phyloP scores from a whole-genome alignment of 108 stramenopile genomes.

The Cyclostephanos tholiformis region DNA sequence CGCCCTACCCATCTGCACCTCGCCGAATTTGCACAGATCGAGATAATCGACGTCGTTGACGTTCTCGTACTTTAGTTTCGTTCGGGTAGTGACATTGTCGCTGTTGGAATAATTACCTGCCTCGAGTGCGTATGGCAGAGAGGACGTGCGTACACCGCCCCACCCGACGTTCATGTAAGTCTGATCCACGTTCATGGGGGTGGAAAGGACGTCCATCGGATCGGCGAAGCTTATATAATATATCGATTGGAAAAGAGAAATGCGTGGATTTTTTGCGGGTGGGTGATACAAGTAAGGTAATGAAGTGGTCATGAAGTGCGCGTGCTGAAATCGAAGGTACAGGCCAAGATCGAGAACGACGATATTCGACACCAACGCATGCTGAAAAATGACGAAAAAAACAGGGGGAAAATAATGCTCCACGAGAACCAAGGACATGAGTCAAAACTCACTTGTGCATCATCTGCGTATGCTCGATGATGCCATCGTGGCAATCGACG shows the following conservation, averaged over 20 bases:
- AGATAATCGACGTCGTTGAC: slow-evolving; percentile 14
- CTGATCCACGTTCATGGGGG: slow-evolving; percentile 12
- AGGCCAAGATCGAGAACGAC: not conserved
- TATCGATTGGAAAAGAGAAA: not conserved
- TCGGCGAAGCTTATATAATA: not conserved
- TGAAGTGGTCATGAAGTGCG: not conserved
- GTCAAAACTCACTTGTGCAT: slow-evolving; percentile 37
- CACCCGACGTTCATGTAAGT: slow-evolving; percentile 22
- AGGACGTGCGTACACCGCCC: slow-evolving; percentile 21
- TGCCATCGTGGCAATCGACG: slow-evolving; percentile 25
- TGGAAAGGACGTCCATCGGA: not conserved
- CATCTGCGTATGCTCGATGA: slow-evolving; percentile 34
- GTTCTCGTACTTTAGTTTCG: not conserved
- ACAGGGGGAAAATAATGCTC: not conserved
- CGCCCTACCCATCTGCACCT: not conserved
- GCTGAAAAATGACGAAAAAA: no score
- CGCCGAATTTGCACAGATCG: slow-evolving; percentile 9
- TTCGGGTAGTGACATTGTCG: not conserved
- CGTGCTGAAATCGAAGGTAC: no score
- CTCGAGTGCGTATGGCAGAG: slow-evolving; percentile 19
- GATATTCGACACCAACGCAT: not conserved
- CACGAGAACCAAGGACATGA: no score
- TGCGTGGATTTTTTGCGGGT: not conserved
- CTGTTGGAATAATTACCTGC: not conserved
- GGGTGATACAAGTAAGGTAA: not conserved